phyloP scores from a whole-genome alignment of 495 filamentous ascomycete species.

The Talaromyces thailandensis region DNA sequence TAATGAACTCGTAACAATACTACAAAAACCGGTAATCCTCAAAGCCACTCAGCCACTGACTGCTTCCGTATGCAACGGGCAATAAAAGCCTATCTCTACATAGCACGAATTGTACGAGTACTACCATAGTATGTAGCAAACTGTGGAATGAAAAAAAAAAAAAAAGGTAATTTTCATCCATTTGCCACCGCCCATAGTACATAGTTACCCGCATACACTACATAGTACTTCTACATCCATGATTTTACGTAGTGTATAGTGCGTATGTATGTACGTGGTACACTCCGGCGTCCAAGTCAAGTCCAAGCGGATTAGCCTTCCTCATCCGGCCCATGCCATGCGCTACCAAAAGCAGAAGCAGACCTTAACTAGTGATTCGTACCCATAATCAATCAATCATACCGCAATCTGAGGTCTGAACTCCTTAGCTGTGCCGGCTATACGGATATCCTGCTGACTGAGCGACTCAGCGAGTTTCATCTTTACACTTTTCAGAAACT shows the following conservation, averaged over 20 bases:
- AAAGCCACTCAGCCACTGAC: not conserved
- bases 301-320: not conserved
- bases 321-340: not conserved
- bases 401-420: no score
- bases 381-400: no score
- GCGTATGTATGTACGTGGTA: no score
- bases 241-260: no score
- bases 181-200: not conserved
- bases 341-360: not conserved
- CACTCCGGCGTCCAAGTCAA: not conserved
- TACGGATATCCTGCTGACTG: not conserved
- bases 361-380: not conserved
- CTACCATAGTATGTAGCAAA: no score
- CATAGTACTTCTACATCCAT: no score
- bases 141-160: no score
- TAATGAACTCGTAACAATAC: not conserved
- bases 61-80: not conserved
- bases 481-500: not conserved
- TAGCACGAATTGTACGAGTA: no score
- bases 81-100: not conserved
- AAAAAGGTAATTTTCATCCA: not conserved
- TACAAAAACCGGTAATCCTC: not conserved
- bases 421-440: not conserved
- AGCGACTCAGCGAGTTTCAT: not conserved
- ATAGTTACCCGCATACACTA: not conserved